These are phyloP conservation scores for Lyophyllum shimeji DNA, from an alignment of 768 basidiomycete genomes.

Conservation along the genomic window DNA sequence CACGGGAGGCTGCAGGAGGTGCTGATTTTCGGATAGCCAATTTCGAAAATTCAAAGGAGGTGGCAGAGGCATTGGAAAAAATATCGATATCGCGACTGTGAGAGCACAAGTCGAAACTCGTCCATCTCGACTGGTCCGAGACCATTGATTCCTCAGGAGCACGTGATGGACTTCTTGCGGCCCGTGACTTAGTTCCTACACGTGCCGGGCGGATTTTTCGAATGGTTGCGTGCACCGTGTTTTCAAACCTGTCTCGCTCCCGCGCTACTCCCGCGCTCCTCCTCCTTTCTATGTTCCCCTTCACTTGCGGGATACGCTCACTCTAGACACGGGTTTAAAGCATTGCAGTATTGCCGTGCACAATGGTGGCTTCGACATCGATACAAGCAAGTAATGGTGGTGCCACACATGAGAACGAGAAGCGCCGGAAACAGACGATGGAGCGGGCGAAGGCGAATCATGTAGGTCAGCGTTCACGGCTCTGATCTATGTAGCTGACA, in stretches of 20 bases:
- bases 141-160: background rate
- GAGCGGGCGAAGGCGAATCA: conserved; percentile 59
- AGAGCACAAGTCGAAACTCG: too few species aligned
- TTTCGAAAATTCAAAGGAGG: conserved; percentile 86
- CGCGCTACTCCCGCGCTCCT: background rate
- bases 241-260: conserved; percentile 3
- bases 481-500: background rate
- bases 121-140: too few species aligned
- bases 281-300: background rate
- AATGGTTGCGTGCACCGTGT: conserved; percentile 17
- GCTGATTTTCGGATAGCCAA: conserved; percentile 83
- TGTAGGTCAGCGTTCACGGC: conserved; percentile 34
- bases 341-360: background rate
- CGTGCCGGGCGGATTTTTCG: conserved; percentile 19
- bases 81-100: background rate
- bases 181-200: conserved; percentile 21
- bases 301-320: background rate
- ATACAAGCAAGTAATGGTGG: conserved; percentile 18
- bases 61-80: conserved; percentile 59
- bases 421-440: conserved; percentile 48
- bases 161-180: conserved; percentile 16
- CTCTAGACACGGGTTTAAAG: too few species aligned
- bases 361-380: conserved; percentile 35
- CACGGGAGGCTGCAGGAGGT: conserved; percentile 86
- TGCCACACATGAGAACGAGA: conserved; percentile 36